phyloP scores from a whole-genome alignment of 805 yeast genomes.

The Candida easanensis region DNA sequence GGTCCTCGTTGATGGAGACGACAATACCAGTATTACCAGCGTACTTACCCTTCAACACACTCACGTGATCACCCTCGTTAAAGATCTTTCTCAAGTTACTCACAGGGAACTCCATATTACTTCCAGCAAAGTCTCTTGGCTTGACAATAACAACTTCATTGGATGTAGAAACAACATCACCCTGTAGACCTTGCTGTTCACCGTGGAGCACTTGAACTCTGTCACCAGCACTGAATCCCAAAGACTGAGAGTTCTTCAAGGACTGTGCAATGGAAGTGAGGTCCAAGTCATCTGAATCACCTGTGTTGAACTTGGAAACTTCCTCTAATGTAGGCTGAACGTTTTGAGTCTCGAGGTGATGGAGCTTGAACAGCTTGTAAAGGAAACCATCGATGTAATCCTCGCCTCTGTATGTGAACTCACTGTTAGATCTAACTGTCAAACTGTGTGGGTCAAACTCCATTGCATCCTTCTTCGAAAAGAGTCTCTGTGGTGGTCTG shows the following conservation, averaged over 20 bases:
- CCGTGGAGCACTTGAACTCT: conserved; percentile 89
- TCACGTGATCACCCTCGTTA: conserved; percentile 90
- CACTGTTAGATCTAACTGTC: conserved; percentile 60
- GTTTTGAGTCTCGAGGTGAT: conserved; percentile 72
- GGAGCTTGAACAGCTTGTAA: conserved; percentile 80
- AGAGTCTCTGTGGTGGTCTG: conserved; percentile 83
- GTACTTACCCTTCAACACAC: conserved; percentile 88
- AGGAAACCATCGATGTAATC: conserved; percentile 89
- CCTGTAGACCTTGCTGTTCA: conserved; percentile 88
- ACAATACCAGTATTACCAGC: conserved; percentile 94
- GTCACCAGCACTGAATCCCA: conserved; percentile 87
- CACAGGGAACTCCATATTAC: conserved; percentile 75
- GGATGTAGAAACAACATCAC: conserved; percentile 68
- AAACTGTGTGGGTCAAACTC: conserved; percentile 75
- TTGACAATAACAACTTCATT: conserved; percentile 57
- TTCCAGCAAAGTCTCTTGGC: conserved; percentile 43
- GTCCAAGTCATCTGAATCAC: conserved; percentile 78
- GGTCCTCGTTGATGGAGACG: conserved; percentile 75
- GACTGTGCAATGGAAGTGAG: conserved; percentile 82
- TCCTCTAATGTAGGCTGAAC: conserved; percentile 90
- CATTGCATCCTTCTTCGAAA: conserved; percentile 85
- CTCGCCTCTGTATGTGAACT: conserved; percentile 77
- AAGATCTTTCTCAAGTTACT: conserved; percentile 82
- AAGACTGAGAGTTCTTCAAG: conserved; percentile 60
- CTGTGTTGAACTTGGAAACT: conserved; percentile 73